phyloP scores from a whole-genome alignment of 1,284 basidiomycete genomes.

The Phylloboletellus chloephorus region DNA sequence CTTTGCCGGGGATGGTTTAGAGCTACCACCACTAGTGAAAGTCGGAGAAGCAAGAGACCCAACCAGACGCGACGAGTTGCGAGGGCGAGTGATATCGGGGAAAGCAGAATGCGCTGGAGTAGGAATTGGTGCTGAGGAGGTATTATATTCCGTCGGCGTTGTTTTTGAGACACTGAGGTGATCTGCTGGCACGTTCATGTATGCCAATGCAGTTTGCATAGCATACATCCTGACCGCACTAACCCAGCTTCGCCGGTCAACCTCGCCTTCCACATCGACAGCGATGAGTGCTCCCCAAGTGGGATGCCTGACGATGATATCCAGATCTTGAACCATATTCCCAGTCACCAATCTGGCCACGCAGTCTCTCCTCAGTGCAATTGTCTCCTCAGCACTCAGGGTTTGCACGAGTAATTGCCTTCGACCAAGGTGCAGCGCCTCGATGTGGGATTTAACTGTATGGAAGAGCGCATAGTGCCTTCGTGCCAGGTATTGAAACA shows the following conservation, averaged over 20 bases:
- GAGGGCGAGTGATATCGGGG: conserved; percentile 47
- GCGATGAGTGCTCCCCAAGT: conserved; percentile 84
- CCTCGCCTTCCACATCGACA: conserved; percentile 76
- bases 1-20: conserved; percentile 50
- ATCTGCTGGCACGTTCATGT: conserved; percentile 57
- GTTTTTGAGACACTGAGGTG: conserved; percentile 34
- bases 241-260: conserved; percentile 73
- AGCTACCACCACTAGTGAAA: neutral
- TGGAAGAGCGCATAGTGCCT: conserved; percentile 90
- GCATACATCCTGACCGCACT: conserved; percentile 86
- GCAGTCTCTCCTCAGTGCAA: conserved; percentile 79
- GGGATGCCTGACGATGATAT: conserved; percentile 93
- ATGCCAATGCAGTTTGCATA: conserved; percentile 80
- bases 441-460: conserved; percentile 84
- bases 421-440: conserved; percentile 84
- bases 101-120: conserved; percentile 65
- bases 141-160: conserved; percentile 38
- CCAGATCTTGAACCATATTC: conserved; percentile 88
- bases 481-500: conserved; percentile 86
- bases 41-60: conserved; percentile 39
- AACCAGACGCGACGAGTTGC: conserved; percentile 44
- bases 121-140: conserved; percentile 41
- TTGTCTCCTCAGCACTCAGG: conserved; percentile 83
- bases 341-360: conserved; percentile 85
- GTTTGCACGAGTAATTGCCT: conserved; percentile 87